phyloP scores from a whole-genome alignment of 805 yeast species.

The Pichia sporocuriosa region DNA sequence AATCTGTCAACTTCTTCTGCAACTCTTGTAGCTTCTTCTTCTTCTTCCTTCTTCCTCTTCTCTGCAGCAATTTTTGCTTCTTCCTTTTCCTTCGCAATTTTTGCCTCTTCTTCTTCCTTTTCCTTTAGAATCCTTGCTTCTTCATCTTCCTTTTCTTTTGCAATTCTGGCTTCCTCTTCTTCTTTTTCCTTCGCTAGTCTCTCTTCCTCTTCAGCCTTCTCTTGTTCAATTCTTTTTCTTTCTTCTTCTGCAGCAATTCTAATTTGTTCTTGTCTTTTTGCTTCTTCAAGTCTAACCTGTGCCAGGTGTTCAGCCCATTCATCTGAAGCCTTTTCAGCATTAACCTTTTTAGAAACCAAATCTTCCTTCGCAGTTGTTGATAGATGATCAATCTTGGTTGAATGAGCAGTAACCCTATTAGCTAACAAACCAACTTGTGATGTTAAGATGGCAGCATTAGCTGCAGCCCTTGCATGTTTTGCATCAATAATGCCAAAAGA shows the following conservation, averaged over 20 bases:
- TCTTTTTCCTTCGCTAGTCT: constrained; percentile 26
- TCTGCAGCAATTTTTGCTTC: constrained; percentile 30
- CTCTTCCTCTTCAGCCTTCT: constrained; percentile 31
- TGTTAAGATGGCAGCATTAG: constrained; percentile 33
- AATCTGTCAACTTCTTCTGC: constrained; percentile 32
- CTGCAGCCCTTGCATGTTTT: constrained; percentile 32
- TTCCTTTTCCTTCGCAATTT: constrained; percentile 31
- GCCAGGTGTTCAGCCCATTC: constrained; percentile 43
- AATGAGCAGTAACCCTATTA: constrained; percentile 38
- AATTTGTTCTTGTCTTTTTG: constrained; percentile 39
- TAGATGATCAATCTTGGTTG: constrained; percentile 36
- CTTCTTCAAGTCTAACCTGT: constrained; percentile 38
- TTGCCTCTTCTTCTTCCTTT: constrained; percentile 27
- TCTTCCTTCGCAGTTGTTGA: constrained; percentile 32
- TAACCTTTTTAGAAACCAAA: constrained; percentile 31
- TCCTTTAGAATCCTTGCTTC: constrained; percentile 30
- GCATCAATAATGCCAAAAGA: constrained; percentile 30
- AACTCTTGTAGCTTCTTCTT: constrained; percentile 26
- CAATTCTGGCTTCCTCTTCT: constrained; percentile 23
- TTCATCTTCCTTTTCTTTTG: constrained; percentile 30
- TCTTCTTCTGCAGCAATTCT: constrained; percentile 34
- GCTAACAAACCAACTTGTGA: constrained; percentile 40
- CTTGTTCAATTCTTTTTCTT: constrained; percentile 36
- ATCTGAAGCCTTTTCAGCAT: constrained; percentile 35
- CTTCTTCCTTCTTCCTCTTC: constrained; percentile 25